Evolutionary conservation across 345 rosid species (phyloP), one percentile per base, ranked within the genome.

Genomic region (Lepidium africanum): DNA sequence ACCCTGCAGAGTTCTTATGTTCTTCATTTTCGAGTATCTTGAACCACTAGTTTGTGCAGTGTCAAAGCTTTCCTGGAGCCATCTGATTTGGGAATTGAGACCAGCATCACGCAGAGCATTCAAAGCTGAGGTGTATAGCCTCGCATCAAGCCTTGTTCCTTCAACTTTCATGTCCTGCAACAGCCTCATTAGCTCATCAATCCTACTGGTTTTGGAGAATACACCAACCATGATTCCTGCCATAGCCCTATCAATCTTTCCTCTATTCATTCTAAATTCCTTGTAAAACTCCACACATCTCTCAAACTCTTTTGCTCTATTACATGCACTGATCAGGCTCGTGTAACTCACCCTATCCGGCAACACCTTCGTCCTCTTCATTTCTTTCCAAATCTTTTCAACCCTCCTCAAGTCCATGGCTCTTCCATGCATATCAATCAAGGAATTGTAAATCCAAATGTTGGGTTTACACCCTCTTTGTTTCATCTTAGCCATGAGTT

Each of bases 281-380:
- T 56, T 58, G 70, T 83, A 92, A 41, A 72, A 85, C 65, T 74
- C 74, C 38, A 89, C 72, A 23, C 96, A 89, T 55, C 17, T 62
- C 21, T 84, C 92, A 1, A 67, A 89, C 72, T 92, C 91, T 59
- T 76, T 75, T 7, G 79, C 86, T 75, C 79, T 85, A 39, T 80
- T 89, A 53, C 86, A 87, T 5, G 96, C 98, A 9, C 82, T 72
- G 35, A 92, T 82, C 38, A 89, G 61, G 45, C 84, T 85, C 0
- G 95, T 89, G 80, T 92, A 89, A 47, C 85, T 84, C n/a, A 92
- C 89, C 77, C 84, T 86, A 55, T 92, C 98, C 0, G 98, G 91
- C 13, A 71, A 75, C 57, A 87, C 80, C 59, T 83, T 86, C 64
- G 81, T 85, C 49, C 95, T 75, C 81, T 82, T 77, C 91, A 92